Conservation (phyloP, 176 grass and related monocot species). For the Lolium perenne region DNA sequence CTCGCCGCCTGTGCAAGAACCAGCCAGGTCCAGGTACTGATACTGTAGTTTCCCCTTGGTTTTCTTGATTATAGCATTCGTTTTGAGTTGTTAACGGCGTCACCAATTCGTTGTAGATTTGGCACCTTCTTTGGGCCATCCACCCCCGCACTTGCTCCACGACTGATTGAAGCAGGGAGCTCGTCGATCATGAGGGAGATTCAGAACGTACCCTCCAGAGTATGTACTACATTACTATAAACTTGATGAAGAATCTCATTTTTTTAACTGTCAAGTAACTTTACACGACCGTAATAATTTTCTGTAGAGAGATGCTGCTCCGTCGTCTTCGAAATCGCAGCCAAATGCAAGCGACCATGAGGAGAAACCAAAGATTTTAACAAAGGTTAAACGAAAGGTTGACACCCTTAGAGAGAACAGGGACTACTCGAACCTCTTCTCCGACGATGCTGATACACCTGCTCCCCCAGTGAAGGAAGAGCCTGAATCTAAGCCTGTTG, state of each 20-base stretch:
- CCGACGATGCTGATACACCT: slow-evolving; percentile 62
- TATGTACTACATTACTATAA: background rate
- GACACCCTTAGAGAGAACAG: slow-evolving; percentile 70
- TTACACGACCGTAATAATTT: background rate
- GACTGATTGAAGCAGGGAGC: slow-evolving; percentile 77
- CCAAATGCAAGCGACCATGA: slow-evolving; percentile 21
- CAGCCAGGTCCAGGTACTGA: slow-evolving; percentile 7
- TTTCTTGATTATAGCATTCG: background rate
- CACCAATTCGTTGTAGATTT: slow-evolving; percentile 50
- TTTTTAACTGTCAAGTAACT: background rate
- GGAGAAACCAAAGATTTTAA: slow-evolving; percentile 56
- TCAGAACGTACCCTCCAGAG: slow-evolving; percentile 13
- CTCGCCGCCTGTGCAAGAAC: slow-evolving; percentile 3
- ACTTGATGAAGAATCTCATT: background rate
- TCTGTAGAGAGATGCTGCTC: slow-evolving; percentile 44
- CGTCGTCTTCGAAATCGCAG: slow-evolving; percentile 39
- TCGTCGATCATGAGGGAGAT: slow-evolving; percentile 56
- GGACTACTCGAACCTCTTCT: slow-evolving; percentile 82
- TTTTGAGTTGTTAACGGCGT: background rate
- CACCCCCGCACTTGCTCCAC: slow-evolving; percentile 56
- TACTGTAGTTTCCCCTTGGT: background rate
- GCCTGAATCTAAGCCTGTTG: background rate
- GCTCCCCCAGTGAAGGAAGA: slow-evolving; percentile 33
- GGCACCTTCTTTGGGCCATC: slow-evolving; percentile 92
- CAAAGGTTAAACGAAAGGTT: slow-evolving; percentile 68